Percentiles rank a stretch among this genome's conserved stretches.
Evolutionary conservation across 2,329 filamentous ascomycete species (phyloP).

Genomic region (Akanthomyces lecanii): DNA sequence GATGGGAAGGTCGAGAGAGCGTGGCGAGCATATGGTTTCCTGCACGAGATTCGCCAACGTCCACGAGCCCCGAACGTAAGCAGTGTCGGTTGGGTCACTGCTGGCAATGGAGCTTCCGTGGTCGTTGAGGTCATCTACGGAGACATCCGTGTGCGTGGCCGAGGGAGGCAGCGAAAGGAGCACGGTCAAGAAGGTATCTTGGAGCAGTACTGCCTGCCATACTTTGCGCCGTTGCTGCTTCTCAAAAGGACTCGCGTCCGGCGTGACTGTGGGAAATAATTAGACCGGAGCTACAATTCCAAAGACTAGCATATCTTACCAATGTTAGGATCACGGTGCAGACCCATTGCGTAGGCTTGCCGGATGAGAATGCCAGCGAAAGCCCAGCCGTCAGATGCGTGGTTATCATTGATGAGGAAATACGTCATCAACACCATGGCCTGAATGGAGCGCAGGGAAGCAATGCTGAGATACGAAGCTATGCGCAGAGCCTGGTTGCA

Average conservation of each 20-base stretch:
- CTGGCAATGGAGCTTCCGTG: conserved; percentile 55
- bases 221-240: conserved; percentile 76
- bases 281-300: background rate
- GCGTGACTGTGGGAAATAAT: conserved; percentile 44
- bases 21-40: conserved; percentile 69
- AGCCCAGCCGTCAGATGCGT: conserved; percentile 77
- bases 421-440: conserved; percentile 78
- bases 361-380: conserved; percentile 74
- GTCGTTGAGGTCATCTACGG: conserved; percentile 67
- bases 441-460: conserved; percentile 68
- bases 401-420: conserved; percentile 82
- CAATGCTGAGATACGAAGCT: conserved; percentile 71
- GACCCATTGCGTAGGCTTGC: conserved; percentile 76
- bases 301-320: conserved; percentile 34
- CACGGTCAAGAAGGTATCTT: conserved; percentile 78
- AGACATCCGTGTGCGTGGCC: conserved; percentile 75
- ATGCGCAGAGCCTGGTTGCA: conserved; percentile 73
- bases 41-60: conserved; percentile 74
- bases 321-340: conserved; percentile 75
- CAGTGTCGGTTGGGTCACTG: conserved; percentile 61
- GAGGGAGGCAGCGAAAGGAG: conserved; percentile 72
- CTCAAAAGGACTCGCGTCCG: conserved; percentile 63
- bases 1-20: conserved; percentile 69
- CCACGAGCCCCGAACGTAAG: conserved; percentile 74
- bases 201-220: conserved; percentile 76